Evolutionary conservation across 2,329 filamentous ascomycete species (phyloP), one percentile per base, ranked within the genome.

Genomic region (Cladorrhinum sp.): DNA sequence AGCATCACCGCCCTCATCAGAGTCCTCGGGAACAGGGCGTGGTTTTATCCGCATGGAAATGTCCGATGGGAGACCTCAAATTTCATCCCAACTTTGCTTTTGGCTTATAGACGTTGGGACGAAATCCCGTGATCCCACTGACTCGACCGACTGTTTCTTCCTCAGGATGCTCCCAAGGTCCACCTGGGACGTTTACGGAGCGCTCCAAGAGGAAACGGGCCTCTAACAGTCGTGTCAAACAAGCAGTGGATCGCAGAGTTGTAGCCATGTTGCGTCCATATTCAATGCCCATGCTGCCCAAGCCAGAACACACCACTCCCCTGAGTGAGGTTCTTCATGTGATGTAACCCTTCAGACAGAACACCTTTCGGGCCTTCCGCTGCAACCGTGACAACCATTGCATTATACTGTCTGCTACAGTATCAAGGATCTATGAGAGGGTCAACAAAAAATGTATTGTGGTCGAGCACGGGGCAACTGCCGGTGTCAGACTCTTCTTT

Each of bases 291-390:
- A 36, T 36, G 32, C 12, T 36, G 32, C 12, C 32, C 32, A 36
- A 36, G 32, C 10, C n/a, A 12, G 2, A 36, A 36, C 7, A 36
- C 32, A 18, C 36, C 41, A 45, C 3, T 22, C 41, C 41, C 16
- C 18, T 22, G 41, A 22, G 16, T 22, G n/a, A 45, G 16, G 3
- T 22, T 16, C 20, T 18, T 22, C 41, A 18, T 45, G 41, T 45
- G 24, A 56, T 56, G 53, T 27, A 49, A 56, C 53, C 36, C 38
- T 48, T 32, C 41, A 23, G 38, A 36, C 45, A 12, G 41, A 3
- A 24, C 38, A 56, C 25, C 18, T 29, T 56, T 49, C 53, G 24
- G 53, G 38, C 53, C 36, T 29, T 23, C 53, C 53, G 24, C 49
- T 56, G 25, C 53, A n/a, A 56, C 36, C 29, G 53, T 48, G 36